Conservation (phyloP, 2,329 filamentous ascomycete species). For the Ramularia collo-cygni region DNA sequence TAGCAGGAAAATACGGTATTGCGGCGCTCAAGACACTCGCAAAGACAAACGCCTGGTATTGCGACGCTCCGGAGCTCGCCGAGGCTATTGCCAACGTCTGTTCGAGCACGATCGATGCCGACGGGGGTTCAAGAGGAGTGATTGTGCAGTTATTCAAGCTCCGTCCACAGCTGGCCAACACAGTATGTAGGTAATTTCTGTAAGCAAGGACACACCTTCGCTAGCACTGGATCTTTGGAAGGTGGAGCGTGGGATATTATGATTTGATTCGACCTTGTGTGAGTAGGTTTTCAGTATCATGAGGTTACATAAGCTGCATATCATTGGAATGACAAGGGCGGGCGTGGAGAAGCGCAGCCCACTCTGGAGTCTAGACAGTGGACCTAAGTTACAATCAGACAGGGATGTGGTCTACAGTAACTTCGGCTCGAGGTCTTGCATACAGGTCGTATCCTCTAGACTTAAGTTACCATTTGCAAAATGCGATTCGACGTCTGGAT, state of each 20-base stretch:
- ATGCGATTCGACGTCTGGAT: too few relatives aligned
- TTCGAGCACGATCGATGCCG: conserved; percentile 43
- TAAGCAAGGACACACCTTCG: conserved; percentile 40
- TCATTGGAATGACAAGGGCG: too few relatives aligned
- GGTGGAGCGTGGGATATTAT: conserved; percentile 39
- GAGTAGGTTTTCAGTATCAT: conserved; percentile 6
- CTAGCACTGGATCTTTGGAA: conserved; percentile 44
- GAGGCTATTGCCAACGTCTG: conserved; percentile 45
- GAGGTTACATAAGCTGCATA: too few relatives aligned
- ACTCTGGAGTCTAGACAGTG: too few relatives aligned
- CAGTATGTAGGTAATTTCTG: conserved; percentile 39
- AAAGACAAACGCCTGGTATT: conserved; percentile 38
- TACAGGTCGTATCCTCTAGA: too few relatives aligned
- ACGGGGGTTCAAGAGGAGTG: conserved; percentile 43
- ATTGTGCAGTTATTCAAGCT: conserved; percentile 42
- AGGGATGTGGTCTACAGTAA: too few relatives aligned
- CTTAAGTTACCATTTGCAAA: too few relatives aligned
- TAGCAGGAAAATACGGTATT: conserved; percentile 47
- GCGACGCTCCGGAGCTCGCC: conserved; percentile 39
- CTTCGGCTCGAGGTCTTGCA: too few relatives aligned
- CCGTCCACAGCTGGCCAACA: conserved; percentile 40
- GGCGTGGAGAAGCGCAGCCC: too few relatives aligned
- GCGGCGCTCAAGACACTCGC: conserved; percentile 41
- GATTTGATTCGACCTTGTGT: neutral
- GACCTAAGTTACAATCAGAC: too few relatives aligned